Evolutionary conservation across 768 basidiomycete species (phyloP), one percentile per base, ranked within the genome.

Genomic region (Zangia roseola): DNA sequence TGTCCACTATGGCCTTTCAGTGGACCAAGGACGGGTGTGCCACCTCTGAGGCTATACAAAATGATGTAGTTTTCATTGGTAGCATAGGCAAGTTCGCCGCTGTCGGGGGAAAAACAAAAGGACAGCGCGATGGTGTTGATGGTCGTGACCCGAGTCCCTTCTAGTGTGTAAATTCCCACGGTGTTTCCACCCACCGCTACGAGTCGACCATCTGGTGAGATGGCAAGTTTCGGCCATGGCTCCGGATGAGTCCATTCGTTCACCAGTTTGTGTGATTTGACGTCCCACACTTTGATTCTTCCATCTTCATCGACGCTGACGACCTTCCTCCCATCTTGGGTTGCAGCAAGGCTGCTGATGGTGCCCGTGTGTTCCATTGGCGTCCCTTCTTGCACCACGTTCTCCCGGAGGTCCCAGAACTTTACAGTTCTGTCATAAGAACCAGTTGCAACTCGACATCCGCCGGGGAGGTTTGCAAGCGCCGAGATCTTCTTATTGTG

Each of bases 81-180:
- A 14, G 28, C 26, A 23, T n/a, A 34, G 19, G 45, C 45, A 14
- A 47, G 36, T 39, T 34, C 38, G 17, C 19, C n/a, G 14, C 45
- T 45, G 17, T 45, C 45, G 1, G 45, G 50, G 21, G 44, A 51
- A 14, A 51, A 46, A 38, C 19, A 37, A 14, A 46, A 17, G 5
- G 26, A 31, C 1, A 13, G 25, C 35, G 38, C 42, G 4, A 16
- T 7, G 4, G 9, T 10, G 34, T n/a, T 21, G n/a, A 39, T 24
- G 33, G 14, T 31, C 12, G 10, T n/a, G 26, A 33, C 17, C 2
- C 6, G 21, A 14, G 35, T 34, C 0, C 33, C 39, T 7, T 35
- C 28, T 13, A 34, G 17, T 5, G 26, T 14, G n/a, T 24, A 30
- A 12, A 50, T 26, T 10, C n/a, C 6, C 19, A 45, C 35, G 0